Percentiles rank a stretch among this genome's conserved stretches.
Conservation (phyloP, 257 asterid genomes). For the Plantago elongata region DNA sequence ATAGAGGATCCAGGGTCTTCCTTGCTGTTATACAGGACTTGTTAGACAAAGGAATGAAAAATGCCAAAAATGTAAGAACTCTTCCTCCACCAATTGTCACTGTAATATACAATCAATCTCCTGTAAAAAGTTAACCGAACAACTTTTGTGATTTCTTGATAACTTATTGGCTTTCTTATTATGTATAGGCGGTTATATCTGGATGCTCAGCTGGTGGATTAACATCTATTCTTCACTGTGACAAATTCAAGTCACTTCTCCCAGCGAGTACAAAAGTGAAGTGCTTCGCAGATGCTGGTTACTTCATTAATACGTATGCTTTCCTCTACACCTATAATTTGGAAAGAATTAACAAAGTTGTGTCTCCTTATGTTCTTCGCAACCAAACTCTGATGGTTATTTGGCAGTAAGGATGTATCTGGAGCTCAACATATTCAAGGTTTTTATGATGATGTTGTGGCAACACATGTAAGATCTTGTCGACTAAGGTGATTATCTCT, state of each 20-base stretch:
- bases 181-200: constrained; percentile 66
- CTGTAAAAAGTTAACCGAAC: background rate
- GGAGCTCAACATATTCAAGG: constrained; percentile 59
- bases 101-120: no score
- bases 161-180: background rate
- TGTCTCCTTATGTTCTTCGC: background rate
- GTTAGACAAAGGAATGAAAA: constrained; percentile 46
- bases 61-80: constrained; percentile 41
- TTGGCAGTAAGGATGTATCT: constrained; percentile 66
- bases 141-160: background rate
- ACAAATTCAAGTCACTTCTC: constrained; percentile 59
- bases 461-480: constrained; percentile 58
- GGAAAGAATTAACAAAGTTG: background rate
- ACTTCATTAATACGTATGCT: constrained; percentile 71
- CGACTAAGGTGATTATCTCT: background rate
- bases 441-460: constrained; percentile 62
- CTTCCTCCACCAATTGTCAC: background rate
- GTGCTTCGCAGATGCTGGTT: constrained; percentile 94
- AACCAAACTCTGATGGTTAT: background rate
- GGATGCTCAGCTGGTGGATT: constrained; percentile 99
- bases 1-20: constrained; percentile 50
- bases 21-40: constrained; percentile 44
- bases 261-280: constrained; percentile 61
- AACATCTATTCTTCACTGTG: constrained; percentile 79
- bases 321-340: background rate